A percentile compares a stretch with the other conserved stretches of the same genome.
Conservation (phyloP, 768 basidiomycete genomes). For the Tephrocybe rancida region DNA sequence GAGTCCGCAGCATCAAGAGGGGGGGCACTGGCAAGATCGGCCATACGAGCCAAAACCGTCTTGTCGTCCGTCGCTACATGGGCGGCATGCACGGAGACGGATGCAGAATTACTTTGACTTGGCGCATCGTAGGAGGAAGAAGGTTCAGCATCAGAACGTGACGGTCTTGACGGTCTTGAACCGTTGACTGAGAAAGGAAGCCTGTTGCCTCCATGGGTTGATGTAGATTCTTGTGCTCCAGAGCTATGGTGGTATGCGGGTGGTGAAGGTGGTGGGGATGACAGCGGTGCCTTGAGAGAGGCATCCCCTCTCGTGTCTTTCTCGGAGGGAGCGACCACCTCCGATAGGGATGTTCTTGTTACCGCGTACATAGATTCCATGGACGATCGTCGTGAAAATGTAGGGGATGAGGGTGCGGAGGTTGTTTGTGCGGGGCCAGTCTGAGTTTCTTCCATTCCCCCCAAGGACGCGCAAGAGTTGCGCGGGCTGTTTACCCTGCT, state of each 20-base stretch:
- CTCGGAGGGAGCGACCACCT: too few species aligned
- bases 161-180: conserved; percentile 2
- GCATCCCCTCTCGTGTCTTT: conserved; percentile 3
- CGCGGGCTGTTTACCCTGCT: conserved; percentile 25
- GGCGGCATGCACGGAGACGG: conserved; percentile 37
- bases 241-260: conserved; percentile 48
- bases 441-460: conserved; percentile 8
- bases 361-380: conserved; percentile 19
- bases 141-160: conserved; percentile 13
- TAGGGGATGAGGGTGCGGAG: conserved; percentile 19
- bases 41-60: conserved; percentile 52
- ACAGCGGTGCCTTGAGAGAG: conserved; percentile 15
- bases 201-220: background rate
- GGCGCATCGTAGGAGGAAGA: conserved; percentile 9
- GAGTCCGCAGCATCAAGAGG: conserved; percentile 29
- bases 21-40: conserved; percentile 55
- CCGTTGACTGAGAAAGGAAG: conserved; percentile 4
- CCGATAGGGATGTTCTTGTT: too few species aligned
- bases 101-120: conserved; percentile 12
- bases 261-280: conserved; percentile 18
- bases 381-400: conserved; percentile 33
- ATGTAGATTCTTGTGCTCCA: conserved; percentile 13
- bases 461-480: conserved; percentile 26
- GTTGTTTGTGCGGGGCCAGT: conserved; percentile 8
- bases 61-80: conserved; percentile 74